These are phyloP conservation scores for Hypericum androsaemum DNA, from an alignment of 345 rosid genomes.

Conservation along the genomic window DNA sequence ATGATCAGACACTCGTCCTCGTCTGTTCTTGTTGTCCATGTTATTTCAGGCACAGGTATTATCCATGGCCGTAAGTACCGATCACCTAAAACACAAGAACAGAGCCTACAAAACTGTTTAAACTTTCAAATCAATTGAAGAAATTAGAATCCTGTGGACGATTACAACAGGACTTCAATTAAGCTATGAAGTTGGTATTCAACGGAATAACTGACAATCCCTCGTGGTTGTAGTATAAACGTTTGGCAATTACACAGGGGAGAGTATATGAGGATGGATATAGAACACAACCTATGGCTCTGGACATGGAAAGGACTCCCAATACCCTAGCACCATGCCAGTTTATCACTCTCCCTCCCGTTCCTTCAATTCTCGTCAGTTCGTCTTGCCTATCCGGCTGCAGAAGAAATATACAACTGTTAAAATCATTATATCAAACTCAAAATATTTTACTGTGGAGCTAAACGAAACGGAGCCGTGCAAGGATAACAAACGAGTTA, in stretches of 20 bases:
- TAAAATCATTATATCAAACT: too few species aligned
- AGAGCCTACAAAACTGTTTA: not conserved
- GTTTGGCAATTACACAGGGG: too few species aligned
- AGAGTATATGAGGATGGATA: conserved; percentile 2
- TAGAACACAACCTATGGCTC: conserved; percentile 24
- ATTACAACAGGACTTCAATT: too few species aligned
- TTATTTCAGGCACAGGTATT: conserved; percentile 49
- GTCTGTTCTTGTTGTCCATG: conserved; percentile 34
- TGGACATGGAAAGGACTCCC: conserved; percentile 21
- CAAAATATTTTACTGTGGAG: too few species aligned
- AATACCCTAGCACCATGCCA: conserved; percentile 10
- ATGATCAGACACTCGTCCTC: conserved; percentile 56
- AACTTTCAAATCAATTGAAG: too few species aligned
- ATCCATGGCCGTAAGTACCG: conserved; percentile 54
- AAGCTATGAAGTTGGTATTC: too few species aligned
- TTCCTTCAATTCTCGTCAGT: conserved; percentile 16
- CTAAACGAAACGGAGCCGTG: too few species aligned
- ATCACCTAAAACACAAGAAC: conserved; percentile 34
- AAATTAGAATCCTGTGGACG: too few species aligned
- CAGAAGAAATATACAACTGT: not conserved
- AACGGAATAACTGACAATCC: too few species aligned
- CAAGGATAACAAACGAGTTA: too few species aligned
- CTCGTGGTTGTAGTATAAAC: too few species aligned
- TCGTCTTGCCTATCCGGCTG: conserved; percentile 24
- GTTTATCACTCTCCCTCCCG: conserved; percentile 12